Base-by-base conservation (phyloP, 345 rosid genomes). In the Alliaria petiolata region DNA sequence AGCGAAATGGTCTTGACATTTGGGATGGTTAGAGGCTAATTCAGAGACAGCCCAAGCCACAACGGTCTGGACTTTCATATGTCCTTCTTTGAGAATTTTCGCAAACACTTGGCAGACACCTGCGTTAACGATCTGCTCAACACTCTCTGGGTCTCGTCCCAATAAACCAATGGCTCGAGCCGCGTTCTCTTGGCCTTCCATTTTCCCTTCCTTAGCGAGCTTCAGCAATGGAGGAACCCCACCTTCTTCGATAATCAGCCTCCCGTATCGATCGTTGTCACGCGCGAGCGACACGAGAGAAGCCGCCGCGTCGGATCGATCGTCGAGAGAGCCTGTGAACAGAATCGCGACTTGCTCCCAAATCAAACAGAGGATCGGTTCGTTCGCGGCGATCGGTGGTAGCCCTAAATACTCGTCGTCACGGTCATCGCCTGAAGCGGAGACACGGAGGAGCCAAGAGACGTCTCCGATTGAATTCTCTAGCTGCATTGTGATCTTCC, bases 321-420 rank as follows among this genome's bases (percentile, higher is more conserved):
- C 90, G 0, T 87, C 90, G 1, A 82, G 46, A 1, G 90, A 81
- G 11, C 92, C 96, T 2, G 87, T 86, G 14, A 71, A 80, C 20
- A 92, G 87, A 53, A 85, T 84, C 1, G 98, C 93, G 47, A 91
- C 75, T 74, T 91, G 93, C 62, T 91, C 97, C 97, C 96, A 91
- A 6, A 91, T 84, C 28, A 91, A 84, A 64, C 98, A 87, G 19
- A 92, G 53, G 33, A 92, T 87, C 4, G 98, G 98, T 59, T 92
- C 96, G 76, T 89, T 92, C 0, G 90, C 89, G 0, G 98, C 98
- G 25, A 92, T 92, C 0, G 98, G 98, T 0, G 93, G 96, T 28
- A 89, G 81, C 20, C 97, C 93, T 0, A 87, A 65, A 60, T 83
- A 87, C 70, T 86, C 96, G 17, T 83, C 86, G 25, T 85, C 93